A percentile compares a stretch with the other conserved stretches of the same genome.
phyloP scores from a whole-genome alignment of 805 yeast species.

The Candida ponderosae region DNA sequence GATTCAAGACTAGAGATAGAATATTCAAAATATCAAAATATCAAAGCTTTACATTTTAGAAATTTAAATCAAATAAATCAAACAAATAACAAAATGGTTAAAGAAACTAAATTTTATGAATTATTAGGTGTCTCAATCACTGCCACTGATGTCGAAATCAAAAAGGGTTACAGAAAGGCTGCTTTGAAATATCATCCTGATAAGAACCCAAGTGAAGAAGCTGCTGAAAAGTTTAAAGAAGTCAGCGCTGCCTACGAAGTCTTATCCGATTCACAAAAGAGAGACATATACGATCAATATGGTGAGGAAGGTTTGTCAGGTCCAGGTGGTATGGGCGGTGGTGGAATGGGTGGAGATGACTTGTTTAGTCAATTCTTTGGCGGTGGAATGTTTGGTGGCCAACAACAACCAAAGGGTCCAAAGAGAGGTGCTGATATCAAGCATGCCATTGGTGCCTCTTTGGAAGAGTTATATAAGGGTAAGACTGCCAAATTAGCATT shows the following conservation, averaged over 20 bases:
- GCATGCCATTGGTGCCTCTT: conserved; percentile 75
- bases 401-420: conserved; percentile 74
- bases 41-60: no score
- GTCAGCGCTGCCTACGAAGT: conserved; percentile 83
- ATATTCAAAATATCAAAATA: no score
- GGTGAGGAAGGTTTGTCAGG: conserved; percentile 91
- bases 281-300: conserved; percentile 79
- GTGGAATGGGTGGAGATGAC: conserved; percentile 64
- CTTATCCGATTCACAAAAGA: conserved; percentile 80
- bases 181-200: conserved; percentile 83
- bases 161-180: conserved; percentile 75
- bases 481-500: conserved; percentile 90
- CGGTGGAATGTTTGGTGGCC: conserved; percentile 50
- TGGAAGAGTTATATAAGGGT: conserved; percentile 93
- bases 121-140: conserved; percentile 61
- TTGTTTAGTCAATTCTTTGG: conserved; percentile 81
- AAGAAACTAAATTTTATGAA: conserved; percentile 74
- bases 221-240: conserved; percentile 93
- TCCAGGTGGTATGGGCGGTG: conserved; percentile 65
- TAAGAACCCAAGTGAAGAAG: conserved; percentile 79
- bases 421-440: conserved; percentile 85
- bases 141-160: conserved; percentile 65
- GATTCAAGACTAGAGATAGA: no score
- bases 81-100: conserved; percentile 50
- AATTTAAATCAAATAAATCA: no score